Evolutionary conservation across 129 eudicot genomes (phyloP), one percentile per base, ranked within the genome.

Genomic region (Arctium minus): DNA sequence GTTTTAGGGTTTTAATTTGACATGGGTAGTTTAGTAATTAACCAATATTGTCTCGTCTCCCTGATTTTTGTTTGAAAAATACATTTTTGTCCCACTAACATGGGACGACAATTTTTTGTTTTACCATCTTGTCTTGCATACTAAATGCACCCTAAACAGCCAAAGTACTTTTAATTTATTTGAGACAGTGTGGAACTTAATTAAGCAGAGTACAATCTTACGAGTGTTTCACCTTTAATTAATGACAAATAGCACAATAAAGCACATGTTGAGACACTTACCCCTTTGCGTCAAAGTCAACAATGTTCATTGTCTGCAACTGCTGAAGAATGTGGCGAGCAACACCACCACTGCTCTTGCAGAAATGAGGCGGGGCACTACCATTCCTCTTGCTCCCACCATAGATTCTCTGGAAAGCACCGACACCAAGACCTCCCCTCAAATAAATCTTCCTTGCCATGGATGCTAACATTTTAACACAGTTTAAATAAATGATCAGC

Each of bases 311-410:
- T 60, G 32, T 82, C 79, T 89, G 88, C 78, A 89, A 73, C 84
- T 89, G 92, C 75, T 87, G 88, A 69, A 89, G 90, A 38, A 89
- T 87, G 88, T 89, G 88, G 3, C 92, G 87, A 15, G 92, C 92
- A 82, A 89, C 80, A 30, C 88, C 79, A 12, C 92, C 92, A 68
- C 92, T 86, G 85, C 92, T 89, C 76, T 78, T 84, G 90, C 90
- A 79, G 83, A 89, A 89, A 80, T 89, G 92, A 4, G 87, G 90
- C 40, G 92, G 92, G 38, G 86, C 84, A 27, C 89, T 87, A 3
- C 92, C 92, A 32, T 89, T 89, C 76, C 92, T 82, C 92, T 89
- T 84, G 75, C 90, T 77, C 2, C 92, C 92, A 36, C 92, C 92
- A 64, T 89, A 89, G 72, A 89, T 87, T 75, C 92, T 87, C 70